A percentile compares a stretch with the other conserved stretches of the same genome.
Conservation (phyloP, 805 yeast species). For the Candida glaebosa region DNA sequence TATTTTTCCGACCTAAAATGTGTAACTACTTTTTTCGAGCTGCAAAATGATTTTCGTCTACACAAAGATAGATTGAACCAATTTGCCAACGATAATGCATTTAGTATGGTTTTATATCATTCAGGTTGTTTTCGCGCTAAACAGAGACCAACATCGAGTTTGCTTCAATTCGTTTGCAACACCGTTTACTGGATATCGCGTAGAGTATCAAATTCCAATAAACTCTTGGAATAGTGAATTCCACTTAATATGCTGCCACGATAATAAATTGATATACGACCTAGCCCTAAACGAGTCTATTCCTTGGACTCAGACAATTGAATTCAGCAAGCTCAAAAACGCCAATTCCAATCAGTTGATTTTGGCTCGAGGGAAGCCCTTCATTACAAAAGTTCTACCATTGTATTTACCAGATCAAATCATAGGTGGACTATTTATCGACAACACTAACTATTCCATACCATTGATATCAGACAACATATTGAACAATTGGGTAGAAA, state of each 20-base stretch:
- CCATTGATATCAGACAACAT: conserved; percentile 27
- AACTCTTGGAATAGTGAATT: conserved; percentile 12
- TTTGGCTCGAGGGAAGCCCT: conserved; percentile 20
- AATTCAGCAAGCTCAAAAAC: conserved; percentile 7
- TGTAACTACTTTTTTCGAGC: background rate
- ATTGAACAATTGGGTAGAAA: conserved; percentile 26
- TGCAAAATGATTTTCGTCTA: no score
- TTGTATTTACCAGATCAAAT: conserved; percentile 23
- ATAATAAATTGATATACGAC: conserved; percentile 23
- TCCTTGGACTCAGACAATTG: conserved; percentile 21
- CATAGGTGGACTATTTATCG: conserved; percentile 21
- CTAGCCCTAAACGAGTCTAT: conserved; percentile 14
- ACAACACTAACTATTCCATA: conserved; percentile 8
- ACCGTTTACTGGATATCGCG: conserved; percentile 24
- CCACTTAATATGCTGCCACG: conserved; percentile 26
- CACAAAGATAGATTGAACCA: no score
- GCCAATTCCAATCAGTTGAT: conserved; percentile 7
- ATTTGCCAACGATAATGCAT: background rate
- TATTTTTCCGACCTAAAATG: background rate
- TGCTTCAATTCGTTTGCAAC: conserved; percentile 3
- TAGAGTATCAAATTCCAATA: conserved; percentile 21
- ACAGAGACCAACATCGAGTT: conserved; percentile 1
- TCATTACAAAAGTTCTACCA: conserved; percentile 19
- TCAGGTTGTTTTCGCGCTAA: background rate
- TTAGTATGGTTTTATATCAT: background rate